These are phyloP conservation scores for Clavaria fumosa DNA, from an alignment of 768 basidiomycete genomes.

Conservation along the genomic window DNA sequence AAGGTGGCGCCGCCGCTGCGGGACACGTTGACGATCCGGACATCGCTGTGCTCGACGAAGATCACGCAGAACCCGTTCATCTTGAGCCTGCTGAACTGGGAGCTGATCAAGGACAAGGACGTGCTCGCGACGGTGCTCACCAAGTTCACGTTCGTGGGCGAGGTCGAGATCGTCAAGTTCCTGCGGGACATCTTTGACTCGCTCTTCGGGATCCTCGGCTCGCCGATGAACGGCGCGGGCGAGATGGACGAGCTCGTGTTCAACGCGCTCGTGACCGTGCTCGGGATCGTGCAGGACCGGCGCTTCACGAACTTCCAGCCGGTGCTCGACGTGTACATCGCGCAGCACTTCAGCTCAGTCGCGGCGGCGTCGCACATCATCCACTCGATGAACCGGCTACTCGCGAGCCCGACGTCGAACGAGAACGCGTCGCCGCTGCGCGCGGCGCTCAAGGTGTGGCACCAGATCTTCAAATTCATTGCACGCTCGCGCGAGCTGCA, in stretches of 20 bases:
- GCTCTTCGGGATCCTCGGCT: constrained; percentile 77
- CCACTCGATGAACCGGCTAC: constrained; percentile 71
- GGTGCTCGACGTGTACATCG: constrained; percentile 87
- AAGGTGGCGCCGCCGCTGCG: constrained; percentile 52
- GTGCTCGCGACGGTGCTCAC: constrained; percentile 55
- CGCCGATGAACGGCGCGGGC: constrained; percentile 52
- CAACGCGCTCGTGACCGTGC: constrained; percentile 78
- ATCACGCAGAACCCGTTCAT: constrained; percentile 85
- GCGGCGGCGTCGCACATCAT: constrained; percentile 75
- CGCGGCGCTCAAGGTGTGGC: constrained; percentile 90
- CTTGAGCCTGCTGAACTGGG: constrained; percentile 70
- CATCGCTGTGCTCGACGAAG: constrained; percentile 82
- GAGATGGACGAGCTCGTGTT: constrained; percentile 82
- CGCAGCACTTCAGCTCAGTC: constrained; percentile 71
- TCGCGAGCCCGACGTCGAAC: constrained; percentile 52
- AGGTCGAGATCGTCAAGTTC: constrained; percentile 91
- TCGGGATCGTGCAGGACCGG: constrained; percentile 86
- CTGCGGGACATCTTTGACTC: constrained; percentile 84
- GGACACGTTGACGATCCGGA: constrained; percentile 70
- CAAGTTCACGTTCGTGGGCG: constrained; percentile 84
- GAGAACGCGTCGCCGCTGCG: constrained; percentile 70
- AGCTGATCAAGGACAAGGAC: constrained; percentile 46
- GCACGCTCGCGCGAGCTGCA: constrained; percentile 81
- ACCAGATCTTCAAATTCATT: constrained; percentile 91
- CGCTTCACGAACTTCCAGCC: constrained; percentile 92